Percentiles rank a stretch among this genome's conserved stretches.
Evolutionary conservation across 805 yeast species (phyloP).

Genomic region (Suhomyces tanzawaensis): DNA sequence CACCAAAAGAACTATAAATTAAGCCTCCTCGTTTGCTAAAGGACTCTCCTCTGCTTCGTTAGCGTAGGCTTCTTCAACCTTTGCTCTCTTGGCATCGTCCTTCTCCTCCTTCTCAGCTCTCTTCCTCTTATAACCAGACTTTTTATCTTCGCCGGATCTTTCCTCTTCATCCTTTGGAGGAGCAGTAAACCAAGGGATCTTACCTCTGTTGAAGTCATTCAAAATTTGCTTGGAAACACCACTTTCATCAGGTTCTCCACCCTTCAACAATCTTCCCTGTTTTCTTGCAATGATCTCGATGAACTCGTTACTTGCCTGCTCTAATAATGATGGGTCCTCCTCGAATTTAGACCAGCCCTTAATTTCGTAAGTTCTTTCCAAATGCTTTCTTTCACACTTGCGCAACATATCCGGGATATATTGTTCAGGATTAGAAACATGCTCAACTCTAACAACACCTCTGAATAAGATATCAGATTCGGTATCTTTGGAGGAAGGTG

Average conservation of each 20-base stretch:
- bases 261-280: constrained; percentile 87
- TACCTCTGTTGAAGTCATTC: constrained; percentile 95
- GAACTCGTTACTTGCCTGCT: constrained; percentile 57
- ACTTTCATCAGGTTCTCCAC: constrained; percentile 96
- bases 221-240: constrained; percentile 88
- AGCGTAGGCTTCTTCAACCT: constrained; percentile 20
- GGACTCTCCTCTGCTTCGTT: constrained; percentile 9
- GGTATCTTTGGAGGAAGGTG: constrained; percentile 86
- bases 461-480: constrained; percentile 90
- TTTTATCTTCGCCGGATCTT: constrained; percentile 56
- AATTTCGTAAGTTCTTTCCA: constrained; percentile 93
- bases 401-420: constrained; percentile 82
- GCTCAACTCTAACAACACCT: constrained; percentile 99
- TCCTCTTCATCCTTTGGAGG: constrained; percentile 81
- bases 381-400: constrained; percentile 84
- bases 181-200: constrained; percentile 91
- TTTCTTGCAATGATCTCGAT: constrained; percentile 89
- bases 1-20: constrained; percentile 5
- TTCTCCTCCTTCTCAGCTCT: constrained; percentile 47
- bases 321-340: constrained; percentile 46
- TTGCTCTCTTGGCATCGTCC: constrained; percentile 24
- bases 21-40: background rate
- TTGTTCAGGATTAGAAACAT: constrained; percentile 92
- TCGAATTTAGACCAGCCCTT: constrained; percentile 73
- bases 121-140: constrained; percentile 51